Base-by-base conservation (phyloP, 495 filamentous ascomycete genomes). In the Talaromyces adpressus region DNA sequence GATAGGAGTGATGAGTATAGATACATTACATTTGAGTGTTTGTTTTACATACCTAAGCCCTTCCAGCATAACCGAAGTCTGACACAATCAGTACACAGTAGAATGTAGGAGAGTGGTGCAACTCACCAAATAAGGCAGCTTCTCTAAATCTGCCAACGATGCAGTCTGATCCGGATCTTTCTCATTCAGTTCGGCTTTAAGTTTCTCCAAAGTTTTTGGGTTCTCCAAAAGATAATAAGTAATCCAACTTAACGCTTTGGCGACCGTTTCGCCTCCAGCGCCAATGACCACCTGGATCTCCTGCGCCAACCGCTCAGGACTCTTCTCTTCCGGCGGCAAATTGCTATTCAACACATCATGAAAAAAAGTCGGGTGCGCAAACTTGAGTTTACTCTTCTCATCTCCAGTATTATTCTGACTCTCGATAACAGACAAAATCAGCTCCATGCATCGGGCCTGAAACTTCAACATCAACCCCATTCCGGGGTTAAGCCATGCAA, bases 351-450 rank as follows among this genome's bases (percentile, higher is more conserved):
- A 56, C 4, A 83, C 57, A 14, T 74, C 73, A 52, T 76, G 71
- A 62, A 82, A 81, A 32, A 83, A 68, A 3, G 79, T 82, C 27
- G 66, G 60, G 58, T 71, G 47, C 59, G 52, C 61, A 41, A 66
- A 60, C 36, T 41, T 41, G 36, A 16, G 3, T 41, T 41, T 41
- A 41, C 36, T 41, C 36, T 41, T 41, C 41, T 34, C 56, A 36
- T 68, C 66, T 6, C 53, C 61, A 59, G 57, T 22, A 68, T 14
- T 61, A 62, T 66, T 63, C 68, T 61, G 27, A 32, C 47, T 41
- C 3, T 65, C 63, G 6, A 64, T 54, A 34, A 68, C 62, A 1
- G 45, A 52, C 3, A 39, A n/a, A 2, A 71, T 64, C 18, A 63
- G 34, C 4, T 53, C 49, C 18, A 49, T 47, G 56, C 66, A 70